Conservation (phyloP, 495 filamentous ascomycete species). For the Cairneyella variabilis region DNA sequence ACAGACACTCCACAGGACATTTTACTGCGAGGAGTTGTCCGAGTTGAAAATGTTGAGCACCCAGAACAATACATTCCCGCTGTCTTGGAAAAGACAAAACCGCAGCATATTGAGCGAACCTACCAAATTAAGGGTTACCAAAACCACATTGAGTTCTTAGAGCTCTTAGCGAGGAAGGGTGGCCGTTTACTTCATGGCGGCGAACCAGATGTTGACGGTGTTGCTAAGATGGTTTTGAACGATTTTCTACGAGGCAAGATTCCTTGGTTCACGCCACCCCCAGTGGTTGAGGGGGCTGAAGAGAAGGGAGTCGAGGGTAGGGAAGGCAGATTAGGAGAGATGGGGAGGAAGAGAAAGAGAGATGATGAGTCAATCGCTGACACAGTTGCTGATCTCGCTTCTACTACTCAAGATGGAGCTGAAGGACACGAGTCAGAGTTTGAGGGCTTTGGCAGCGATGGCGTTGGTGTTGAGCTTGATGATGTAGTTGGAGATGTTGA, state of each 20-base stretch:
- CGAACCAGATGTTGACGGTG: conserved; percentile 87
- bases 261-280: conserved; percentile 90
- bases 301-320: conserved; percentile 54
- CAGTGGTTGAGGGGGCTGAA: conserved; percentile 50
- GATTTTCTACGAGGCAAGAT: conserved; percentile 94
- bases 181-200: conserved; percentile 84
- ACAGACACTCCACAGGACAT: conserved; percentile 83
- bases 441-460: conserved; percentile 50
- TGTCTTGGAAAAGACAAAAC: conserved; percentile 73
- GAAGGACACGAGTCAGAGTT: conserved; percentile 39
- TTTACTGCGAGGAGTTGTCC: conserved; percentile 84
- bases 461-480: conserved; percentile 37
- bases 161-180: conserved; percentile 80
- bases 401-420: conserved; percentile 4
- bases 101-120: conserved; percentile 85
- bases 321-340: conserved; percentile 53
- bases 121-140: conserved; percentile 79
- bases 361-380: conserved; percentile 39
- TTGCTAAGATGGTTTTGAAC: conserved; percentile 92
- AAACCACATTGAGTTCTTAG: conserved; percentile 76
- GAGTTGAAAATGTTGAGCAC: conserved; percentile 92
- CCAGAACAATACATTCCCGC: conserved; percentile 93
- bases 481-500: conserved; percentile 31
- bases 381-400: conserved; percentile 20
- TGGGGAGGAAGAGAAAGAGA: conserved; percentile 54